Percentiles rank a stretch among this genome's conserved stretches.
phyloP scores from a whole-genome alignment of 768 basidiomycete genomes.

The Boletus rufocinnamomeus region DNA sequence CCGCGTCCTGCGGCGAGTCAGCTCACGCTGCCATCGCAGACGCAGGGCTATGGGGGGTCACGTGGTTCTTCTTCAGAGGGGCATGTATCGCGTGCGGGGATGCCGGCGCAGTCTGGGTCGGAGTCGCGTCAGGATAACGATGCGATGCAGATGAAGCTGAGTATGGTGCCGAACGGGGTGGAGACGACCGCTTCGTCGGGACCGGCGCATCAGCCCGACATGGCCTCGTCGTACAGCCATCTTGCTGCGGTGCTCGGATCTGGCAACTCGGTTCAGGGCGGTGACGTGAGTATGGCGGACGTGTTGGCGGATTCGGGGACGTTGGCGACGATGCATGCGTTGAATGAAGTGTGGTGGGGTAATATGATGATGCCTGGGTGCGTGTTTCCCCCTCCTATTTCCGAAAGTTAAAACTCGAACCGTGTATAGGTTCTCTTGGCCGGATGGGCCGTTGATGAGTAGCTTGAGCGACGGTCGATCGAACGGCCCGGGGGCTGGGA shows the following conservation, averaged over 20 bases:
- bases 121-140: conserved; percentile 22
- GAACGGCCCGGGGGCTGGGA: conserved; percentile 9
- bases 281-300: conserved; percentile 30
- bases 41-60: conserved; percentile 22
- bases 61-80: conserved; percentile 33
- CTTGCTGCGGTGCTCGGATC: background rate
- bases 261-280: background rate
- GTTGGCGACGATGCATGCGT: conserved; percentile 70
- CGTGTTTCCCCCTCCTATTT: background rate
- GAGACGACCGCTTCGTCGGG: background rate
- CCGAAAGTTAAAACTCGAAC: background rate
- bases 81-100: conserved; percentile 21
- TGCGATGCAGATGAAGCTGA: conserved; percentile 36
- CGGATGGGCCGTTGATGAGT: conserved; percentile 29
- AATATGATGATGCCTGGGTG: conserved; percentile 86
- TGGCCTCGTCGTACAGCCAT: conserved; percentile 40
- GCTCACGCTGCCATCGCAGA: conserved; percentile 20
- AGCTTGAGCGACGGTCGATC: conserved; percentile 21
- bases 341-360: conserved; percentile 74
- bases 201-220: conserved; percentile 38
- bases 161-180: background rate
- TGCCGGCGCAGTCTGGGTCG: conserved; percentile 15
- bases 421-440: conserved; percentile 34
- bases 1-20: conserved; percentile 49
- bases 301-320: conserved; percentile 48